phyloP scores from a whole-genome alignment of 2,329 filamentous ascomycete genomes.

The Colletotrichum sp. region DNA sequence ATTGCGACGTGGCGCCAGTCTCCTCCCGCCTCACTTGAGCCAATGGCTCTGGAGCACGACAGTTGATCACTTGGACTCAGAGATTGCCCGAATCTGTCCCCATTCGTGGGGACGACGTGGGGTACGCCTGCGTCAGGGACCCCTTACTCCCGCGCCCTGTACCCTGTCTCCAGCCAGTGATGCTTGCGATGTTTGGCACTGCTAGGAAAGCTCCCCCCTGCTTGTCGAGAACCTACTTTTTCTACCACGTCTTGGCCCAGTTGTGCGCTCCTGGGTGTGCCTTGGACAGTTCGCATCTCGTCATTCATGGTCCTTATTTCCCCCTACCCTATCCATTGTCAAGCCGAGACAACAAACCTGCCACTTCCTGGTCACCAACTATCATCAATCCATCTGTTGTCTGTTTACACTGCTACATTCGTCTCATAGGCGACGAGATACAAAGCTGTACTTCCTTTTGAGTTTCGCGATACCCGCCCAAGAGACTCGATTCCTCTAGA shows the following conservation, averaged over 20 bases:
- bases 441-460: conserved; percentile 10
- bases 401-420: conserved; percentile 6
- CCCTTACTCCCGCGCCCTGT: conserved; percentile 16
- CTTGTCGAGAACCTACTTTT: conserved; percentile 10
- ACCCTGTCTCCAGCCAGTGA: conserved; percentile 10
- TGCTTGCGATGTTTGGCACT: conserved; percentile 20
- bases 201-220: conserved; percentile 13
- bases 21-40: conserved; percentile 15
- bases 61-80: conserved; percentile 20
- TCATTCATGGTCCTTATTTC: conserved; percentile 4
- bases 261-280: background rate
- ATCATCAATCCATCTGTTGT: background rate
- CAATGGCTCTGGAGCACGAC: conserved; percentile 22
- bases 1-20: conserved; percentile 25
- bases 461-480: conserved; percentile 21
- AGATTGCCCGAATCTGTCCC: conserved; percentile 7
- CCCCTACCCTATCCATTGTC: conserved; percentile 8
- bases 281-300: conserved; percentile 8
- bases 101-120: conserved; percentile 19
- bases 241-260: conserved; percentile 2
- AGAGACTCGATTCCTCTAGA: conserved; percentile 10
- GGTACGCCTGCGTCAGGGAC: conserved; percentile 21
- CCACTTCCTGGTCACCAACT: background rate
- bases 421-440: conserved; percentile 22
- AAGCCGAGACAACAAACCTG: conserved; percentile 13